Percentiles rank a stretch among this genome's conserved stretches.
Conservation (phyloP, 257 asterid genomes). For the Gynochthodes officinalis region DNA sequence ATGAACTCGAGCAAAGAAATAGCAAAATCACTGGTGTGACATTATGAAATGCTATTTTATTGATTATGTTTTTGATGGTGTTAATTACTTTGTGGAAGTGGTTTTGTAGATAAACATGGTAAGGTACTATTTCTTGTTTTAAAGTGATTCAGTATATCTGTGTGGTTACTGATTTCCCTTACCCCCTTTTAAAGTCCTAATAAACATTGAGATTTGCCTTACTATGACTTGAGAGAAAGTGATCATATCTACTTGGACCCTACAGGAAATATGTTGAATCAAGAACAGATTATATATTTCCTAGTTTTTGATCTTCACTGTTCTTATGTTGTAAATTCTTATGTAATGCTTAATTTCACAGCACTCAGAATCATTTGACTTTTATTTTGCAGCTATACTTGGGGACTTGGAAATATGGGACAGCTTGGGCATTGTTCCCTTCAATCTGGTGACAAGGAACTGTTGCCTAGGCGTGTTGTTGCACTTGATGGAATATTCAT, state of each 20-base stretch:
- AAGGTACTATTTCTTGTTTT: not conserved
- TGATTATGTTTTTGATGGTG: not conserved
- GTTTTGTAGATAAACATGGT: not conserved
- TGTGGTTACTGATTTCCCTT: not conserved
- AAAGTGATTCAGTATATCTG: not conserved
- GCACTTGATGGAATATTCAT: constrained; percentile 60
- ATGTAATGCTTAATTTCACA: not conserved
- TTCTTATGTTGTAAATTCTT: not conserved
- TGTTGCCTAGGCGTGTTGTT: constrained; percentile 81
- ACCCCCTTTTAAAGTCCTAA: not conserved
- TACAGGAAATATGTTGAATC: not conserved
- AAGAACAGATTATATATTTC: not conserved
- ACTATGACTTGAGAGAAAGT: not conserved
- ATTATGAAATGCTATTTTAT: not conserved
- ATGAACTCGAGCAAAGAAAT: not conserved
- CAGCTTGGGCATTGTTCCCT: constrained; percentile 97
- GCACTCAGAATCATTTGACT: not conserved
- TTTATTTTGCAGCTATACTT: constrained; percentile 63
- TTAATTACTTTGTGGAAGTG: not conserved
- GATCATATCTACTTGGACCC: not conserved
- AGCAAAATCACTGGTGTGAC: not conserved
- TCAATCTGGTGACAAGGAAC: constrained; percentile 77
- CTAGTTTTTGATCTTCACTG: not conserved
- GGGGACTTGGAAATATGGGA: constrained; percentile 99
- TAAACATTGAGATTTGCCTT: not conserved